phyloP scores from a whole-genome alignment of 768 basidiomycete genomes.

The Leccinum ochraceum region DNA sequence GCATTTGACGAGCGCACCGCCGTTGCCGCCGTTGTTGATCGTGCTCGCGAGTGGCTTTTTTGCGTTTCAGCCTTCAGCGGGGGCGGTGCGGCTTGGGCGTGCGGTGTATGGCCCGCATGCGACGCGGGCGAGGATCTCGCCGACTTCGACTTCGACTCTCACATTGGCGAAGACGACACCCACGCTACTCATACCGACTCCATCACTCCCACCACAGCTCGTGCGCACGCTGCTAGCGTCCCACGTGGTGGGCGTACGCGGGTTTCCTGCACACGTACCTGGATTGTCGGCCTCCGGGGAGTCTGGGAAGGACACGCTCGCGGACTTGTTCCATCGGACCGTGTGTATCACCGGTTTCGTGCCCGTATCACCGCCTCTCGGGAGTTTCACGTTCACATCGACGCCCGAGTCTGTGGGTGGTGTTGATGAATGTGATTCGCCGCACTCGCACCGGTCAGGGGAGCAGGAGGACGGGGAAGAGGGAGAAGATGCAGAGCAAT shows the following conservation, averaged over 20 bases:
- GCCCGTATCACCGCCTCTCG: slow-evolving; percentile 26
- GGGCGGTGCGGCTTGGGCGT: slow-evolving; percentile 20
- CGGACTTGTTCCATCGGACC: slow-evolving; percentile 43
- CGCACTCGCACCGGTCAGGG: neutral
- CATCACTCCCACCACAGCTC: slow-evolving; percentile 38
- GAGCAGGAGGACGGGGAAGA: neutral
- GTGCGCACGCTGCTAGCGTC: slow-evolving; percentile 26
- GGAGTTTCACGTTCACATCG: neutral
- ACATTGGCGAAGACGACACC: neutral
- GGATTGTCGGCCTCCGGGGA: slow-evolving; percentile 18
- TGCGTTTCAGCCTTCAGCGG: slow-evolving; percentile 23
- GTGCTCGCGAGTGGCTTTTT: slow-evolving; percentile 22
- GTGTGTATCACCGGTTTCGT: slow-evolving; percentile 47
- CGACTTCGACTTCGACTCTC: too few relatives aligned
- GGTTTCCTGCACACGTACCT: slow-evolving; percentile 15
- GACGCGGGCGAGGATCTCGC: neutral
- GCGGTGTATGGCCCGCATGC: slow-evolving; percentile 23
- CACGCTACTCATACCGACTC: slow-evolving; percentile 13
- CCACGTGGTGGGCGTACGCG: slow-evolving; percentile 23
- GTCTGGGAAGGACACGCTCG: slow-evolving; percentile 32
- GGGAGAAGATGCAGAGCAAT: neutral
- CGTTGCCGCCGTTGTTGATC: slow-evolving; percentile 33
- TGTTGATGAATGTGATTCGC: neutral
- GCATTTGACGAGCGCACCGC: slow-evolving; percentile 33
- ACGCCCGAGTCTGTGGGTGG: neutral